A percentile compares a stretch with the other conserved stretches of the same genome.
These are phyloP conservation scores for Trametes coccinea DNA, from an alignment of 768 basidiomycete genomes.

Conservation along the genomic window DNA sequence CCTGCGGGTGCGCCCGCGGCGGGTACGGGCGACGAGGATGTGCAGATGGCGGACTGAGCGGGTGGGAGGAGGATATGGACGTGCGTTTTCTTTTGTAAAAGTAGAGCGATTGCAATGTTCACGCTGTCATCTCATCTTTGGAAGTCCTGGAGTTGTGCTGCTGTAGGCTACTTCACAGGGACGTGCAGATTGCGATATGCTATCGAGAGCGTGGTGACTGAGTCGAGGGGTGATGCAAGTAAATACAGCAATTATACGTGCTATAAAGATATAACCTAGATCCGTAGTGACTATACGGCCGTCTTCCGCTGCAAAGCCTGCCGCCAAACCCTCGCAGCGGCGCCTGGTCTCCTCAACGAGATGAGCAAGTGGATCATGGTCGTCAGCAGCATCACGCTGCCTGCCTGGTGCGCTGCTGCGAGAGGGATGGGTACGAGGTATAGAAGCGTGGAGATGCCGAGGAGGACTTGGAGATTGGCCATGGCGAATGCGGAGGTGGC, in stretches of 20 bases:
- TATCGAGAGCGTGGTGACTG: background rate
- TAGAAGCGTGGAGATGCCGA: constrained; percentile 79
- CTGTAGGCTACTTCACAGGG: background rate
- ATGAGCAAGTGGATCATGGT: constrained; percentile 77
- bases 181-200: background rate
- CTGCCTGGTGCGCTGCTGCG: constrained; percentile 94
- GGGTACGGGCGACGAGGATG: constrained; percentile 65
- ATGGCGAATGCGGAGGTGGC: constrained; percentile 67
- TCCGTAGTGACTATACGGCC: background rate
- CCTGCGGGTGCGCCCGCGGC: constrained; percentile 60
- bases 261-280: constrained; percentile 4
- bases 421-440: constrained; percentile 92
- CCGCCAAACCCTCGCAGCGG: constrained; percentile 64
- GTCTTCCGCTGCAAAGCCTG: constrained; percentile 29
- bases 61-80: constrained; percentile 1
- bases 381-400: constrained; percentile 85
- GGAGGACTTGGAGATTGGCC: constrained; percentile 79
- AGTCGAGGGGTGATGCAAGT: constrained; percentile 1
- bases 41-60: constrained; percentile 74
- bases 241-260: constrained; percentile 15
- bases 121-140: background rate
- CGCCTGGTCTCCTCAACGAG: constrained; percentile 67
- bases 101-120: constrained; percentile 13
- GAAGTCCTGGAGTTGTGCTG: background rate
- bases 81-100: constrained; percentile 20